These are phyloP conservation scores for Cyclospora cayetanensis DNA, from an alignment of 169 alveolate genomes.

Conservation along the genomic window DNA sequence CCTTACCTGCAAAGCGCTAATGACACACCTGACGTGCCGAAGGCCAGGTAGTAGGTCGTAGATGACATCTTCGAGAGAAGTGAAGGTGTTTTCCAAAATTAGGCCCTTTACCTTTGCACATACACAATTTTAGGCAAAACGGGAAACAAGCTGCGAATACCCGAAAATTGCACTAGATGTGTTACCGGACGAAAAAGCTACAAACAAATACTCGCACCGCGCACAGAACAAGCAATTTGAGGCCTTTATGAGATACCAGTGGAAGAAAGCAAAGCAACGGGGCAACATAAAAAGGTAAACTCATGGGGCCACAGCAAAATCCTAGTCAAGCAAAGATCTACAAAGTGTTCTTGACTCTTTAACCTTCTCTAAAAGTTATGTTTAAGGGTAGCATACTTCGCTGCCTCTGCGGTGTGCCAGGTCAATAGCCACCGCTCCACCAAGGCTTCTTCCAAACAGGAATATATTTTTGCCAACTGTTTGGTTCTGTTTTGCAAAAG, in stretches of 20 bases:
- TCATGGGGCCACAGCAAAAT: too few species aligned
- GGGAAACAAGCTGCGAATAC: too few species aligned
- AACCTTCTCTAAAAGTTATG: neutral
- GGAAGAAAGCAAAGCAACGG: too few species aligned
- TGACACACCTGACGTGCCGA: slow-evolving; percentile 54
- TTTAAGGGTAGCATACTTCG: slow-evolving; percentile 22
- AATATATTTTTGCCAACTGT: slow-evolving; percentile 74
- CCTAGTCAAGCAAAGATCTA: too few species aligned
- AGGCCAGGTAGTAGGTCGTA: slow-evolving; percentile 74
- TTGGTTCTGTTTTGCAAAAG: neutral
- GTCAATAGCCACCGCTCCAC: slow-evolving; percentile 84
- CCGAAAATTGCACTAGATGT: too few species aligned
- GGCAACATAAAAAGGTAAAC: too few species aligned
- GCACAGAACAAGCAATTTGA: too few species aligned
- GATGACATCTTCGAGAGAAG: slow-evolving; percentile 76
- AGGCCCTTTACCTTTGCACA: slow-evolving; percentile 80
- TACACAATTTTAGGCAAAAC: too few species aligned
- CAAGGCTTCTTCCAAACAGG: slow-evolving; percentile 80
- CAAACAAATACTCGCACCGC: too few species aligned
- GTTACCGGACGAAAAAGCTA: too few species aligned
- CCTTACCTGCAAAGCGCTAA: slow-evolving; percentile 64
- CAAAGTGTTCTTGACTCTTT: too few species aligned
- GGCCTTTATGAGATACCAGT: too few species aligned
- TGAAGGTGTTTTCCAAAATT: slow-evolving; percentile 84
- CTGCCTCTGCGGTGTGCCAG: slow-evolving; percentile 69